These are phyloP conservation scores for Hansenula sp. DNA, from an alignment of 1,139 yeast species.

Conservation along the genomic window DNA sequence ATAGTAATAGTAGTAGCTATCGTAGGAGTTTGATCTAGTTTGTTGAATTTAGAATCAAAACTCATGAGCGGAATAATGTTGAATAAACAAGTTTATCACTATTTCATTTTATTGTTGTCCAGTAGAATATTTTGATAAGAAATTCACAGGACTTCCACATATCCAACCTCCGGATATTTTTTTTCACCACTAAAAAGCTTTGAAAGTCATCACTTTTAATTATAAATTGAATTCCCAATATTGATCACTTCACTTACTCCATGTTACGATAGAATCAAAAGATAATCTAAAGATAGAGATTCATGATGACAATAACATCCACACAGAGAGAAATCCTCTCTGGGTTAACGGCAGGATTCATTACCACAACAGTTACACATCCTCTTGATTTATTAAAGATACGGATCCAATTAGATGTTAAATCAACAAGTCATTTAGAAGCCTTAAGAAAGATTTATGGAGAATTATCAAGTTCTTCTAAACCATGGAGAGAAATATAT, in stretches of 20 bases:
- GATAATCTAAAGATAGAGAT: too few species aligned
- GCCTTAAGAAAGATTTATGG: slow-evolving; percentile 14
- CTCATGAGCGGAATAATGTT: too few species aligned
- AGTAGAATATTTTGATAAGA: too few species aligned
- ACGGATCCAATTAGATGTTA: slow-evolving; percentile 54
- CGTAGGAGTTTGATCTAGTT: too few species aligned
- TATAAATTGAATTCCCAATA: not conserved
- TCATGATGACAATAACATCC: slow-evolving; percentile 15
- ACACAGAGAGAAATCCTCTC: slow-evolving; percentile 56
- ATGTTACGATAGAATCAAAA: too few species aligned
- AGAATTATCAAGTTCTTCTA: slow-evolving; percentile 2
- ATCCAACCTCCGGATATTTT: not conserved
- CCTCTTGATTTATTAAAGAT: slow-evolving; percentile 86
- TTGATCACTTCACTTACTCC: too few species aligned
- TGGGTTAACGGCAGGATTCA: slow-evolving; percentile 80
- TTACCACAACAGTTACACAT: slow-evolving; percentile 78
- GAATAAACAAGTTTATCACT: too few species aligned
- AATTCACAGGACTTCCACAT: not conserved
- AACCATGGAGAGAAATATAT: slow-evolving; percentile 41
- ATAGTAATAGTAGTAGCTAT: too few species aligned
- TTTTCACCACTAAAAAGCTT: not conserved
- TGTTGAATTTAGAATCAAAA: too few species aligned
- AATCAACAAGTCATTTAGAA: slow-evolving; percentile 16
- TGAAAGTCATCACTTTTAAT: not conserved
- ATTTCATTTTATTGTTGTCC: not conserved